Percentiles rank a stretch among this genome's conserved stretches.
These are phyloP conservation scores for Trichophyton benhamiae DNA, from an alignment of 2,329 filamentous ascomycete genomes.

Conservation along the genomic window DNA sequence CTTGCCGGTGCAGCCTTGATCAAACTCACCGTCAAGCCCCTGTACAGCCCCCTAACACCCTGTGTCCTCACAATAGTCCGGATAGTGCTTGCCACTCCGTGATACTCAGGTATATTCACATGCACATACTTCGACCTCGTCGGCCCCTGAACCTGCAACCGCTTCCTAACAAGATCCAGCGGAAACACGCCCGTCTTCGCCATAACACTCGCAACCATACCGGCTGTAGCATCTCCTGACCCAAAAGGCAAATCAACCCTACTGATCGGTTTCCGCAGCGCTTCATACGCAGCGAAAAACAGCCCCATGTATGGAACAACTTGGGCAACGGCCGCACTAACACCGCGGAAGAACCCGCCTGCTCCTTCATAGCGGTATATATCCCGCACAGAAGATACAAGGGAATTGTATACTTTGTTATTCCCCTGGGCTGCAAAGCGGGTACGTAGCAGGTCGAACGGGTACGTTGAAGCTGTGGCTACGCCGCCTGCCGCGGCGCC, in stretches of 20 bases:
- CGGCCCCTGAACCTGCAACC: slow-evolving; percentile 89
- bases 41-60: slow-evolving; percentile 69
- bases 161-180: slow-evolving; percentile 80
- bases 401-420: slow-evolving; percentile 62
- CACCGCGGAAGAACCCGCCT: slow-evolving; percentile 74
- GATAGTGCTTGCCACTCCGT: slow-evolving; percentile 54
- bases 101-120: slow-evolving; percentile 77
- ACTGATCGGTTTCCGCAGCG: slow-evolving; percentile 50
- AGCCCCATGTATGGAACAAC: slow-evolving; percentile 95
- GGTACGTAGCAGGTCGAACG: slow-evolving; percentile 82
- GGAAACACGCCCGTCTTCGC: slow-evolving; percentile 89
- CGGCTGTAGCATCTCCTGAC: slow-evolving; percentile 70
- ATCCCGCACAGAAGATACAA: slow-evolving; percentile 55
- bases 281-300: slow-evolving; percentile 86
- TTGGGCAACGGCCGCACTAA: slow-evolving; percentile 68
- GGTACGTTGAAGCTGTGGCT: slow-evolving; percentile 77
- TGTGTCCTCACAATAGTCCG: slow-evolving; percentile 56
- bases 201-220: slow-evolving; percentile 62
- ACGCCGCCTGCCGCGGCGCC: slow-evolving; percentile 72
- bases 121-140: slow-evolving; percentile 68
- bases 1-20: slow-evolving; percentile 89
- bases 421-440: slow-evolving; percentile 91
- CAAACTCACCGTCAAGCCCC: slow-evolving; percentile 76
- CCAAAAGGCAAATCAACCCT: slow-evolving; percentile 53
- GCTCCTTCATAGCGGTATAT: slow-evolving; percentile 66